Conservation (phyloP, 75 land plant species). For the Sequoia sempervirens region DNA sequence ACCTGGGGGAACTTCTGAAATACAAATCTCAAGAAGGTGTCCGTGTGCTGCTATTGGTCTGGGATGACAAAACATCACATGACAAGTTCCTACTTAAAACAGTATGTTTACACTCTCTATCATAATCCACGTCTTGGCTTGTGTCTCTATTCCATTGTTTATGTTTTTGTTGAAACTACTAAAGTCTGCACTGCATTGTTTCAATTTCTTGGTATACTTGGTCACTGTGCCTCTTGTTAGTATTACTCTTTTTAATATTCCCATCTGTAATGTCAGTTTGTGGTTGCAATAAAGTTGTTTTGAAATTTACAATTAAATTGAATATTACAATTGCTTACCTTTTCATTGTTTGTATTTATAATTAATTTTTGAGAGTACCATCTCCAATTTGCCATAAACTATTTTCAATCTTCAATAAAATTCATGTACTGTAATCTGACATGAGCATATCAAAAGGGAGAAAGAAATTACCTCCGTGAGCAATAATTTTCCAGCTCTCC, state of each 20-base stretch:
- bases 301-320: neutral
- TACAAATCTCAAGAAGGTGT: constrained; percentile 86
- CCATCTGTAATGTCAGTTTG: neutral
- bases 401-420: neutral
- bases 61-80: constrained; percentile 98
- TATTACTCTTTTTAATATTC: neutral
- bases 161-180: neutral
- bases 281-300: neutral
- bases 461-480: neutral
- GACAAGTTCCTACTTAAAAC: constrained; percentile 45
- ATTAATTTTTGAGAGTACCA: neutral
- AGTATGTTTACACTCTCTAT: constrained; percentile 26
- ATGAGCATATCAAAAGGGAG: neutral
- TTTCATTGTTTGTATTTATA: neutral
- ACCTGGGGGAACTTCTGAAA: constrained; percentile 85
- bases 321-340: neutral
- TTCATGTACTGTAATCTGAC: neutral
- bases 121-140: neutral
- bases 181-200: neutral
- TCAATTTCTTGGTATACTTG: neutral
- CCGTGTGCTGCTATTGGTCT: constrained; percentile 74
- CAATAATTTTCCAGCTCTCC: neutral
- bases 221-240: neutral
- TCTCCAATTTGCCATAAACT: neutral
- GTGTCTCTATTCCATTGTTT: neutral